phyloP scores from a whole-genome alignment of 148 eudicot genomes.

The Cornus suecica region DNA sequence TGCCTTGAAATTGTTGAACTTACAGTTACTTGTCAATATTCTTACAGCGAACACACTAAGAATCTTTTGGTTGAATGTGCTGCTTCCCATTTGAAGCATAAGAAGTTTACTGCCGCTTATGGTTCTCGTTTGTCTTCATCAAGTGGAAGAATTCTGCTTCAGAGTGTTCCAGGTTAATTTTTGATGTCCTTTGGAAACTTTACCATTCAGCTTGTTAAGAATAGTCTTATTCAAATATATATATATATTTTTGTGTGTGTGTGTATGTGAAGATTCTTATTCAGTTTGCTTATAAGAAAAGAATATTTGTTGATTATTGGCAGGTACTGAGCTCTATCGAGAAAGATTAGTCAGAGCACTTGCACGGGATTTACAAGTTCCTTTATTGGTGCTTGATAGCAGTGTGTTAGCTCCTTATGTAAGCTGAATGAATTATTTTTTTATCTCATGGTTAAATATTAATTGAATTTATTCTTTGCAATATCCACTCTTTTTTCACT shows the following conservation, averaged over 20 bases:
- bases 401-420: constrained; percentile 88
- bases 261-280: no score
- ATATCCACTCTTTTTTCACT: background rate
- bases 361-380: constrained; percentile 81
- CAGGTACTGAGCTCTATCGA: constrained; percentile 94
- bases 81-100: constrained; percentile 74
- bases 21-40: constrained; percentile 16
- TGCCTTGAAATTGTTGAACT: constrained; percentile 9
- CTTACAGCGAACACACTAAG: constrained; percentile 72
- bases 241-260: no score
- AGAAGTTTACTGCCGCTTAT: constrained; percentile 57
- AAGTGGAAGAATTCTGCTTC: constrained; percentile 87
- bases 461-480: background rate
- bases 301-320: constrained; percentile 9
- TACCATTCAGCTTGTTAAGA: background rate
- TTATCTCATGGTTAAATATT: background rate
- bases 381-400: constrained; percentile 88
- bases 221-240: background rate
- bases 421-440: constrained; percentile 24
- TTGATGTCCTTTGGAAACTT: background rate
- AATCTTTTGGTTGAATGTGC: constrained; percentile 79
- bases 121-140: constrained; percentile 79
- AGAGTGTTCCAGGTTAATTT: constrained; percentile 80
- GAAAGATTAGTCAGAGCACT: constrained; percentile 93
- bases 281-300: background rate